A percentile compares a stretch with the other conserved stretches of the same genome.
phyloP scores from a whole-genome alignment of 2,329 filamentous ascomycete species.

The Ophiostoma piceae region DNA sequence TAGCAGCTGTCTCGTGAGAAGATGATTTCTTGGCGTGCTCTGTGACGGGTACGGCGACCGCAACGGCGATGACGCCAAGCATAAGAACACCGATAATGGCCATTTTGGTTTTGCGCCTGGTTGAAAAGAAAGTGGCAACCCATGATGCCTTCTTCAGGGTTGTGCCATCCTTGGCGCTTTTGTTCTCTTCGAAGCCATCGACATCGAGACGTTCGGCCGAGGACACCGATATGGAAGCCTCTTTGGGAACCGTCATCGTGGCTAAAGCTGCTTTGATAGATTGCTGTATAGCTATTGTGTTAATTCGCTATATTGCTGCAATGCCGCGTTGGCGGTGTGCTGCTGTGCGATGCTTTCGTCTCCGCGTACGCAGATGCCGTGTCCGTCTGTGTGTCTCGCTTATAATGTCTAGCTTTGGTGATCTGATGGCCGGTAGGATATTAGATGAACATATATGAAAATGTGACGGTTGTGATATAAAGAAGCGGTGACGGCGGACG shows the following conservation, averaged over 20 bases:
- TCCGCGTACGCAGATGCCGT: background rate
- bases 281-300: background rate
- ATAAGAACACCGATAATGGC: slow-evolving; percentile 24
- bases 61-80: slow-evolving; percentile 23
- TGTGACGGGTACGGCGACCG: slow-evolving; percentile 19
- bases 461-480: background rate
- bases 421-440: background rate
- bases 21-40: slow-evolving; percentile 6
- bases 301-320: background rate
- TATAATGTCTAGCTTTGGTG: background rate
- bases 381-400: background rate
- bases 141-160: background rate
- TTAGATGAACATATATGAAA: background rate
- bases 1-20: background rate
- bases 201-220: background rate
- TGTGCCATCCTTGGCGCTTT: slow-evolving; percentile 3
- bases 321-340: background rate
- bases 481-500: background rate
- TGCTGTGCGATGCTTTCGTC: background rate
- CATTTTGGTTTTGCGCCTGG: slow-evolving; percentile 23
- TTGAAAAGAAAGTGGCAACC: slow-evolving; percentile 18
- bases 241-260: background rate
- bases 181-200: background rate
- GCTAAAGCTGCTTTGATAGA: background rate
- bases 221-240: background rate